Base-by-base conservation (phyloP, 2,329 filamentous ascomycete genomes). In the Stenocarpella maydis region DNA sequence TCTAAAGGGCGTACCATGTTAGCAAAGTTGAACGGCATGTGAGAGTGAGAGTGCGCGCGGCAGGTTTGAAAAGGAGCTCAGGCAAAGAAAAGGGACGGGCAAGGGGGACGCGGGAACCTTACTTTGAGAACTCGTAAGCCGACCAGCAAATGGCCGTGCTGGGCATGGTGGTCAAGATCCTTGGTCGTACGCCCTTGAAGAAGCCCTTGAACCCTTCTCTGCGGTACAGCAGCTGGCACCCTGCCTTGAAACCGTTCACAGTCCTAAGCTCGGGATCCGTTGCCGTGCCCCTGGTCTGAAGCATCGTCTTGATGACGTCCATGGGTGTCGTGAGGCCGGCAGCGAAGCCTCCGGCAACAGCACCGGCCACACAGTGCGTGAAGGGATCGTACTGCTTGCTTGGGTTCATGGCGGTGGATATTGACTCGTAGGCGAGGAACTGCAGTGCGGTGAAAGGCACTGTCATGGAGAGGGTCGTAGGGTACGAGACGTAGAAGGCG, bases 131-230 rank as follows among this genome's bases (percentile, higher is more conserved):
- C 76, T 91, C 89, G 74, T 91, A 91, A 37, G 88, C 88, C 47
- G 89, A 96, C 96, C 96, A 99, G 86, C 96, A 99, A 77, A 99
- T 99, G n/a, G 96, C 96, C 41, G 96, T 99, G 82, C 95, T 98
- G 24, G 96, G 96, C 92, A 98, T 98, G 1, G 96, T 97, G 14
- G 95, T 98, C 72, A 99, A 90, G 58, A 99, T 91, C 76, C 96
- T 88, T 55, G 96, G 96, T 75, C 92, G 91, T 78, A 98, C 88
- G 52, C 96, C 96, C 78, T 97, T 95, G 83, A 98, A 95, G 82
- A 98, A 99, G 4, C 96, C 96, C 68, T 84, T 85, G 76, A 92
- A 86, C 43, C 96, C 96, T 78, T 97, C 95, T 77, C 95, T 90
- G 75, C 89, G 88, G 79, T 94, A 92, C 73, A 98, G 90, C 70